A percentile compares a stretch with the other conserved stretches of the same genome.
Evolutionary conservation across 2,329 filamentous ascomycete species (phyloP).

Genomic region (Fusarium gaditjirri): DNA sequence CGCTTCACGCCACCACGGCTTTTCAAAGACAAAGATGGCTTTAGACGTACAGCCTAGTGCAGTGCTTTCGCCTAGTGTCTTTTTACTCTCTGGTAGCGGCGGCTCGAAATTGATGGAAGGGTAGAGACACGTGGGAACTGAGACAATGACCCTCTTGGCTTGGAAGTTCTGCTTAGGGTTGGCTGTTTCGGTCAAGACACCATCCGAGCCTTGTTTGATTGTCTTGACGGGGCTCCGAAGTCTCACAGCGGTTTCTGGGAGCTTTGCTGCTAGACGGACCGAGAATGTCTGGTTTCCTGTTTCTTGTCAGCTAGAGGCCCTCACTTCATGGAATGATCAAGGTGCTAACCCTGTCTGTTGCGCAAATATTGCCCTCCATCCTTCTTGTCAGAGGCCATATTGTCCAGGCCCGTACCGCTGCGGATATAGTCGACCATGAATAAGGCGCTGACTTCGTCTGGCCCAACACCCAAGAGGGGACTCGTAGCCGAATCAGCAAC

Average conservation of each 20-base stretch:
- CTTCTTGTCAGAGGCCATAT: conserved; percentile 31
- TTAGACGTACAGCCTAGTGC: conserved; percentile 52
- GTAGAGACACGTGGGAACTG: conserved; percentile 42
- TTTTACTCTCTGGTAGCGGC: conserved; percentile 45
- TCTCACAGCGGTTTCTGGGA: conserved; percentile 21
- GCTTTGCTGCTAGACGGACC: conserved; percentile 20
- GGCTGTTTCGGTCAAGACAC: conserved; percentile 27
- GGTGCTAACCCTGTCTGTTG: conserved; percentile 33
- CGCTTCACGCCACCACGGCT: conserved; percentile 58
- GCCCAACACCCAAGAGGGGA: conserved; percentile 32
- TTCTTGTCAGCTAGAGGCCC: not conserved
- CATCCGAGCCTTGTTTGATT: conserved; percentile 26
- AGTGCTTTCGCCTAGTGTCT: conserved; percentile 43
- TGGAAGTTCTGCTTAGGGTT: conserved; percentile 17
- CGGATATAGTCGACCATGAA: conserved; percentile 38
- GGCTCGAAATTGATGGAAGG: conserved; percentile 39
- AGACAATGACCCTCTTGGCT: conserved; percentile 41
- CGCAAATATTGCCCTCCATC: conserved; percentile 41
- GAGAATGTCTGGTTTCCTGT: conserved; percentile 32
- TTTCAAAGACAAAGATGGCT: conserved; percentile 53
- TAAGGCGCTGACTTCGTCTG: conserved; percentile 33
- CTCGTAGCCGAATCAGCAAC: conserved; percentile 9
- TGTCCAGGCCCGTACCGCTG: conserved; percentile 31
- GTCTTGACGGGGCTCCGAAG: conserved; percentile 28
- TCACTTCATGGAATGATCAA: too few relatives aligned